Evolutionary conservation across 164 flowering plant genomes (phyloP).

Genomic region (Tetracentron sinense): DNA sequence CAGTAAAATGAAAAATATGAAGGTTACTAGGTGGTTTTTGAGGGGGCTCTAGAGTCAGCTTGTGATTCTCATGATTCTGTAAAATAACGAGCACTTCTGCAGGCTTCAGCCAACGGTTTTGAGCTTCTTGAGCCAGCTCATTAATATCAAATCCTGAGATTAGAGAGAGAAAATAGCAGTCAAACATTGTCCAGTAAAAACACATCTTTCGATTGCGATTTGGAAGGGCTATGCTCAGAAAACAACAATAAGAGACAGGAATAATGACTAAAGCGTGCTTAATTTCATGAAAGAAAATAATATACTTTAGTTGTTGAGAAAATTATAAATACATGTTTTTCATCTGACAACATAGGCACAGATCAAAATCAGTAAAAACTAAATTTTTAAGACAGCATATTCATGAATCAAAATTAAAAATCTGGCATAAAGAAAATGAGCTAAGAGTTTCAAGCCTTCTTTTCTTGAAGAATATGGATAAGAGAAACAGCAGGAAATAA

Average conservation of each 20-base stretch:
- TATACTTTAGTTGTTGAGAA: too few species aligned
- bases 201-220: not conserved
- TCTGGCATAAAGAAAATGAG: too few species aligned
- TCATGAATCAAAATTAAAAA: too few species aligned
- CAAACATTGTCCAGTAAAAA: not conserved
- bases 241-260: not conserved
- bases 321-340: not conserved
- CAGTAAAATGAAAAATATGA: not conserved
- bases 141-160: slow-evolving; percentile 50
- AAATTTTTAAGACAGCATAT: not conserved
- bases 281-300: not conserved
- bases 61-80: slow-evolving; percentile 52
- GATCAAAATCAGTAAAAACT: not conserved
- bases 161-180: slow-evolving; percentile 1
- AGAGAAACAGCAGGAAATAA: too few species aligned
- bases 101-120: slow-evolving; percentile 77
- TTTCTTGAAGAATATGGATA: too few species aligned
- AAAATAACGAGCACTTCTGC: slow-evolving; percentile 67
- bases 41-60: slow-evolving; percentile 46
- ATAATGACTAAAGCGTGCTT: not conserved
- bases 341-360: not conserved
- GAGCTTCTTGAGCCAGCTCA: slow-evolving; percentile 57
- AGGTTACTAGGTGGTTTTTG: slow-evolving; percentile 57
- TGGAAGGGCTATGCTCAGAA: not conserved
- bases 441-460: too few species aligned